phyloP scores from a whole-genome alignment of 23 red algal genomes.

The Gracilaria gracilis region DNA sequence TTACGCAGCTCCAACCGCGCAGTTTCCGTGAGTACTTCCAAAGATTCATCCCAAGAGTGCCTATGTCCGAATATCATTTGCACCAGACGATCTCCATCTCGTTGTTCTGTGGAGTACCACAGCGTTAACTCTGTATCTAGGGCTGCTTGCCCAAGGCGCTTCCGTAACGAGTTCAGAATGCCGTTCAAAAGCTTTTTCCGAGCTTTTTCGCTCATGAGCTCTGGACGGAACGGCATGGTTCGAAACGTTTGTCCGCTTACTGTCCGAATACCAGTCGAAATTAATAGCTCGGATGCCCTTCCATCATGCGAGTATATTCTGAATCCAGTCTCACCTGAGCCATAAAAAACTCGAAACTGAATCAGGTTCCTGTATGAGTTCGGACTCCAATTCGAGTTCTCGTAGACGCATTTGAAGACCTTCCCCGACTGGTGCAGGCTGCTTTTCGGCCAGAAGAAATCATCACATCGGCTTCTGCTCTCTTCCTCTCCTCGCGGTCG shows the following conservation, averaged over 20 bases:
- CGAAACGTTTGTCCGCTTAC: background rate
- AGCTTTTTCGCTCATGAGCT: background rate
- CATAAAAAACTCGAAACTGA: background rate
- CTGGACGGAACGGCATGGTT: slow-evolving; percentile 9
- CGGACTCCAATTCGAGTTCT: background rate
- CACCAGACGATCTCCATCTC: background rate
- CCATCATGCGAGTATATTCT: background rate
- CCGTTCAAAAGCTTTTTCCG: background rate
- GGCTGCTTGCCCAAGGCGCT: background rate
- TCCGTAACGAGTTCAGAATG: background rate
- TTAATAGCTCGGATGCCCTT: background rate
- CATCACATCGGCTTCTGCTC: background rate
- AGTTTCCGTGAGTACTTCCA: background rate
- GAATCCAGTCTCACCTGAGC: background rate
- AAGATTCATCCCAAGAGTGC: background rate
- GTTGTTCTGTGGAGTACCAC: background rate
- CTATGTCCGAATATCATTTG: background rate
- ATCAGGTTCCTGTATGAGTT: background rate
- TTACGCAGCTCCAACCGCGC: background rate
- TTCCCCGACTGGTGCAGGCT: background rate
- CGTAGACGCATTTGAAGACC: background rate
- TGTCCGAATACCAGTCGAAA: background rate
- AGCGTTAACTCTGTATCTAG: background rate
- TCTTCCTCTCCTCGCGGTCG: background rate
- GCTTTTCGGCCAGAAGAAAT: background rate